A percentile compares a stretch with the other conserved stretches of the same genome.
Conservation (phyloP, 306 rosid species). For the Luffa aegyptiaca region DNA sequence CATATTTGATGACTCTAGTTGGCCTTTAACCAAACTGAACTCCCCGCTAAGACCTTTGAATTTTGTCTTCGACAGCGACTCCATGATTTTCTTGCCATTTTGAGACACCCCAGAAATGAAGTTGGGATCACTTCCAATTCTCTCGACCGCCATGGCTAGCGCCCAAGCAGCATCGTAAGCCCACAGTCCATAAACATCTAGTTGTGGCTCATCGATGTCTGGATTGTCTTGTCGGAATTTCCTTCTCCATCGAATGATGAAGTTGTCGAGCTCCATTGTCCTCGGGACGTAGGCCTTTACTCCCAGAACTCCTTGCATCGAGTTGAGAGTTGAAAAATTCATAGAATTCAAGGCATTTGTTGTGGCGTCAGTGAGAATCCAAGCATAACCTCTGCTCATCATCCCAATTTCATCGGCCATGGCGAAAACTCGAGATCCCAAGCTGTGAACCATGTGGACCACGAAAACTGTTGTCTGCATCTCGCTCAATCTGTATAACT, state of each 20-base stretch:
- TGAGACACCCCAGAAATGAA: slow-evolving; percentile 8
- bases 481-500: slow-evolving; percentile 22
- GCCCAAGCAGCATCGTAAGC: slow-evolving; percentile 54
- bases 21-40: slow-evolving; percentile 8
- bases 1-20: slow-evolving; percentile 6
- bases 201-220: not conserved
- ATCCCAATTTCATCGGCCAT: slow-evolving; percentile 28
- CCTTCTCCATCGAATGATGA: not conserved
- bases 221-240: not conserved
- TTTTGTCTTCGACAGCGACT: slow-evolving; percentile 14
- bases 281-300: slow-evolving; percentile 3
- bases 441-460: slow-evolving; percentile 11
- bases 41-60: slow-evolving; percentile 22
- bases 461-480: slow-evolving; percentile 24
- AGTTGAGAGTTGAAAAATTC: not conserved
- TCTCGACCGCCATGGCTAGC: slow-evolving; percentile 40
- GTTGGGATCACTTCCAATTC: not conserved
- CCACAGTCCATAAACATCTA: slow-evolving; percentile 36
- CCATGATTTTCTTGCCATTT: slow-evolving; percentile 25
- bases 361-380: slow-evolving; percentile 26
- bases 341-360: not conserved
- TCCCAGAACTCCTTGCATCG: slow-evolving; percentile 28
- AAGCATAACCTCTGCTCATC: slow-evolving; percentile 31
- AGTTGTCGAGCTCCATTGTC: not conserved
- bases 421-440: slow-evolving; percentile 15